phyloP scores from a whole-genome alignment of 139 green algal species.

The Gonium pectorale region DNA sequence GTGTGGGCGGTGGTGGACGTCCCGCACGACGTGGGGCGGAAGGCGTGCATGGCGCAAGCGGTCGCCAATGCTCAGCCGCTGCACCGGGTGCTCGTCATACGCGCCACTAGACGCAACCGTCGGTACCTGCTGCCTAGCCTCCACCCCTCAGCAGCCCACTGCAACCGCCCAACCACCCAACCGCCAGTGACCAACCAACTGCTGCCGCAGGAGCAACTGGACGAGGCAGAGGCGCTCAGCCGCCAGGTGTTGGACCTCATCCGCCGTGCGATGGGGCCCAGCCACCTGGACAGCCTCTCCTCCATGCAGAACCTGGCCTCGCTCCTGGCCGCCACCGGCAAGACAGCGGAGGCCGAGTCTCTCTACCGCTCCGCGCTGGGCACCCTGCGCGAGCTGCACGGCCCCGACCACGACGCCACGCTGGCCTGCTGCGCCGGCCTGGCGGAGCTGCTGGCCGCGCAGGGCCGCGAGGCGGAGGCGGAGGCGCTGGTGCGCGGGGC shows the following conservation, averaged over 20 bases:
- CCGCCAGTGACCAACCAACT: too few species aligned
- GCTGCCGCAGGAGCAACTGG: too few species aligned
- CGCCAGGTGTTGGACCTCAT: background rate
- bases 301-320: constrained; percentile 1
- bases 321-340: background rate
- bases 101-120: too few species aligned
- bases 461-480: background rate
- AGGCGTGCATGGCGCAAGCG: too few species aligned
- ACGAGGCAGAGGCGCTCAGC: background rate
- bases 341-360: background rate
- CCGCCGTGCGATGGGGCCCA: background rate
- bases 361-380: background rate
- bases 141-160: too few species aligned
- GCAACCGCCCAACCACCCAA: too few species aligned
- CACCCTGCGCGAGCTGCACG: background rate
- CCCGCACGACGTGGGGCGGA: too few species aligned
- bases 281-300: background rate
- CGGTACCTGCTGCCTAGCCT: too few species aligned
- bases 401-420: background rate
- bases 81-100: too few species aligned
- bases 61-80: too few species aligned
- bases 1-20: too few species aligned
- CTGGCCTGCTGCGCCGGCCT: background rate
- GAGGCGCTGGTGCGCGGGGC: too few species aligned
- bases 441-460: background rate